phyloP scores from a whole-genome alignment of 2,329 filamentous ascomycete species.

The Coniochaeta ligniaria region DNA sequence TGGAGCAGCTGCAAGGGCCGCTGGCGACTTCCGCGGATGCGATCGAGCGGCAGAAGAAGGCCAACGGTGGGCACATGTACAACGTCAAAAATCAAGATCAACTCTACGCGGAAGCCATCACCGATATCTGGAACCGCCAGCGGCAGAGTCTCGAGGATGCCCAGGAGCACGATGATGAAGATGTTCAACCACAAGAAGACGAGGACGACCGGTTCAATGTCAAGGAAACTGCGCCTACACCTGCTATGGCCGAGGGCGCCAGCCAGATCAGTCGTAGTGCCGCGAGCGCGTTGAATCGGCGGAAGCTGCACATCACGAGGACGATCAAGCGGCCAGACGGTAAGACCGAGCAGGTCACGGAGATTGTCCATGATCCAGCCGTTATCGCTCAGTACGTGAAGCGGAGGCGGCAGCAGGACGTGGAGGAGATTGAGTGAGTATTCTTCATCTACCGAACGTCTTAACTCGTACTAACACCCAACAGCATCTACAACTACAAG shows the following conservation, averaged over 20 bases:
- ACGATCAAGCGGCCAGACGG: conserved; percentile 51
- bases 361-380: conserved; percentile 70
- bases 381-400: conserved; percentile 88
- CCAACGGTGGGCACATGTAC: conserved; percentile 91
- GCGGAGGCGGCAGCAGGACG: conserved; percentile 61
- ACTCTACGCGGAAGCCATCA: conserved; percentile 86
- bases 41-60: conserved; percentile 78
- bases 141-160: conserved; percentile 68
- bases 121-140: conserved; percentile 87
- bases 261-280: conserved; percentile 72
- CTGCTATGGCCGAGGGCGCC: conserved; percentile 50
- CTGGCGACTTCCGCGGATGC: conserved; percentile 69
- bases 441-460: conserved; percentile 49
- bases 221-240: conserved; percentile 43
- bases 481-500: conserved; percentile 50
- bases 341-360: conserved; percentile 52
- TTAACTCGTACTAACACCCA: conserved; percentile 54
- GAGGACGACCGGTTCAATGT: conserved; percentile 65
- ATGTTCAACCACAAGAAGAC: conserved; percentile 50
- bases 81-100: conserved; percentile 93
- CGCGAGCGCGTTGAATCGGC: conserved; percentile 59
- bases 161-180: conserved; percentile 59
- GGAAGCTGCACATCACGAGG: conserved; percentile 67
- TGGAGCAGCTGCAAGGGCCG: conserved; percentile 68
- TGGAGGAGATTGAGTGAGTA: conserved; percentile 63